Base-by-base conservation (phyloP, 208 protist species). In the Trypanosoma cruzi region DNA sequence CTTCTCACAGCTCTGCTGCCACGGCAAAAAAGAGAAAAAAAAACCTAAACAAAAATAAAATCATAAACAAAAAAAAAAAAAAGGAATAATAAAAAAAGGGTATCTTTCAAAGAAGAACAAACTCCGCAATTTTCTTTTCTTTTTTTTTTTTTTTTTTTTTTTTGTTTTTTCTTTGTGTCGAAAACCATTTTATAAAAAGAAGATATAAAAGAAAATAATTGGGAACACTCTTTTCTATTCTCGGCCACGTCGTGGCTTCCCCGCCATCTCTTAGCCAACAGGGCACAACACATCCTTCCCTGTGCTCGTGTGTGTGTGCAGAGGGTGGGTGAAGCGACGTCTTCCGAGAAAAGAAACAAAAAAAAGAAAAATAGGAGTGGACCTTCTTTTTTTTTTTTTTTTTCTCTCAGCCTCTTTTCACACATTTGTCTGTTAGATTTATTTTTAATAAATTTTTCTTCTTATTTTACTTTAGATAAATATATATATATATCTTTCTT, bases 11-110 rank as follows among this genome's bases (percentile, higher is more conserved):
- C 64, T 79, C 49, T 57, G 29, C 65, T n/a, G 32, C 26, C 0
- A 52, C 18, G 8, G 36, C 16, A 24, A 37, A 50, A 20, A 52
- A 28, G 24, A 52, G 8, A 52, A 52, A 50, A 24, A 52, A 52
- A 52, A 24, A 52, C 2, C 11, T 6, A 52, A n/a, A 52, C 1
- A 52, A 10, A 52, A 26, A 18, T 20, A 2, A 56, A 34, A 50
- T 16, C 56, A 57, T 49, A 63, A 24, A 36, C 68, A 3, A 49
- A 31, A 61, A 44, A 66, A 75, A 62, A 67, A 24, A 52, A 44
- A 71, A 53, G 44, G 37, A 32, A 37, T 46, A 18, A 34, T 14
- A 29, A 68, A 64, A 63, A 1, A 63, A 68, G 26, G n/a, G n/a
- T n/a, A n/a, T n/a, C n/a, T n/a, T n/a, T n/a, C n/a, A 40, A 54